Evolutionary conservation across 2,329 filamentous ascomycete genomes (phyloP), one percentile per base, ranked within the genome.

Genomic region (Zalaria obscura): DNA sequence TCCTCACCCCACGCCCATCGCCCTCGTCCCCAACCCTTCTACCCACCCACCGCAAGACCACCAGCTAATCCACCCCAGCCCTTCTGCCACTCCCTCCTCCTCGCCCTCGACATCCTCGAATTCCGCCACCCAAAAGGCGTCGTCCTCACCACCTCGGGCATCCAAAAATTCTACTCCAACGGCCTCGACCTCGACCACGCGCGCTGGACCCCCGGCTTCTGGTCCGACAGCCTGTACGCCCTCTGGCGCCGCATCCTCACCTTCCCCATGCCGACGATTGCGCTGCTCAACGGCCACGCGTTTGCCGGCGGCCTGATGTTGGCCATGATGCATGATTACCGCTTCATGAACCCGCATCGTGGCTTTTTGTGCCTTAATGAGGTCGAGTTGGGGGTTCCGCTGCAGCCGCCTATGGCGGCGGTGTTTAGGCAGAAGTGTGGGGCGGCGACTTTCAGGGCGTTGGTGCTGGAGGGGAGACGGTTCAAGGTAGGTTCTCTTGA

Each of bases 311-410:
- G 82, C n/a, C 67, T 88, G 46, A 88, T 91, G 78, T 66, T 82
- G 6, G 75, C 82, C 44, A 83, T 86, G 73, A 76, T 82, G 62
- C 83, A 88, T 61, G 83, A 89, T 63, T 91, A 91, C 65, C 75
- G 85, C 27, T 69, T 91, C 50, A 82, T 84, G 65, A 81, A 81
- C 54, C 73, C 79, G 0, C 55, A 68, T 2, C 68, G 72, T 18
- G 85, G 84, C n/a, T 88, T 76, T 61, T 59, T 83, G 33, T 89
- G 84, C 61, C 65, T 91, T 50, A 89, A 89, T 60, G 84, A 91
- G 64, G 68, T 91, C 9, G 78, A 87, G 49, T 81, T 91, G 47
- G 83, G 84, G 40, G 79, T 80, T 1, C 75, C 80, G n/a, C 71
- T 91, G 31, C 73, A 78, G 49, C 71, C 83, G 3, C 70, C 82